Base-by-base conservation (phyloP, 768 basidiomycete genomes). In the Tulasnella sp. region DNA sequence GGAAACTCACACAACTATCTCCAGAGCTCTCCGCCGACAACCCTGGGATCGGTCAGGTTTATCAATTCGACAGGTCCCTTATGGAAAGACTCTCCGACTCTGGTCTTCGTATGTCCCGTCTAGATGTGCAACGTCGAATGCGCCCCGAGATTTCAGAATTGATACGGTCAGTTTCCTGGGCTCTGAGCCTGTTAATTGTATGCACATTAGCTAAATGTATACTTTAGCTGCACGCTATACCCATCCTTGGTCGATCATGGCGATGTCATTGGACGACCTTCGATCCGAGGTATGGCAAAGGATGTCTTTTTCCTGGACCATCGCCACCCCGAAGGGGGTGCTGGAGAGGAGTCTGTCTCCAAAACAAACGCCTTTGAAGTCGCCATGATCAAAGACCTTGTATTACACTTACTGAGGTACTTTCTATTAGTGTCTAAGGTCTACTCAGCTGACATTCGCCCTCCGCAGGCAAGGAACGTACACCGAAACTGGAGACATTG, bases 111-210 rank as follows among this genome's bases (percentile, higher is more conserved):
- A 94, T 94, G 93, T 92, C 93, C 1, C 89, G 88, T 46, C 90
- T 94, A 16, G 88, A 92, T 82, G 89, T 93, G 0, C 94, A 95
- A 84, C 87, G 94, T 0, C 88, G 94, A 18, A 95, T 95, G 94
- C 87, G 92, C 6, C 93, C 93, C 0, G 83, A 85, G 7, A 93
- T 95, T 73, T 92, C 93, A 0, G 87, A 88, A 42, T 85, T 93
- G 14, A 89, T 92, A 80, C 85, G 91, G 92, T 90, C 80, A 24
- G 75, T 77, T 24, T 54, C 22, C 42, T 20, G 44, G 11, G 7
- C 58, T 44, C 37, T 20, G 79, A 42, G 42, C 48, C 48, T 18
- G 16, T 18, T 18, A 14, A 12, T 22, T n/a, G n/a, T n/a, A 34
- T 34, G 7, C 34, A 2, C 12, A 34, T 12, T 2, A 31, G 37